A percentile compares a stretch with the other conserved stretches of the same genome.
phyloP scores from a whole-genome alignment of 495 filamentous ascomycete genomes.

The Aspergillus indologenus region DNA sequence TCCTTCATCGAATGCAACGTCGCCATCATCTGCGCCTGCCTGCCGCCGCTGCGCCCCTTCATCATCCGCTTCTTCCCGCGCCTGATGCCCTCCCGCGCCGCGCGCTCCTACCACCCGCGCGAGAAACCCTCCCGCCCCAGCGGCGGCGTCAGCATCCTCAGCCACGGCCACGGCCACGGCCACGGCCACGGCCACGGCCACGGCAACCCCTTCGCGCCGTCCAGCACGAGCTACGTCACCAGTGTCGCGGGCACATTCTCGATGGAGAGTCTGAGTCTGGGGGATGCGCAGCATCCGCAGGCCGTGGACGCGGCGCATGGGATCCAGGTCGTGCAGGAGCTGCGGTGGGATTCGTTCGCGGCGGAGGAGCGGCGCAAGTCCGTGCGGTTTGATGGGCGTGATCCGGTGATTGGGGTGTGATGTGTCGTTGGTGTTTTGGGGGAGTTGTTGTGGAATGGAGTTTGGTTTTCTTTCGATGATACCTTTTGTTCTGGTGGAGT shows the following conservation, averaged over 20 bases:
- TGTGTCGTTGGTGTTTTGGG: not conserved
- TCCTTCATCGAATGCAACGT: slow-evolving; percentile 78
- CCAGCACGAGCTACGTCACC: slow-evolving; percentile 29
- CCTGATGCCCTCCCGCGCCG: slow-evolving; percentile 19
- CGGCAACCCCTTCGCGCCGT: slow-evolving; percentile 2
- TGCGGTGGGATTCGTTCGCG: slow-evolving; percentile 20
- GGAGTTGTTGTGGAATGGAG: too few species aligned
- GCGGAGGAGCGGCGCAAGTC: slow-evolving; percentile 1
- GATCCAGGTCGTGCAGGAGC: slow-evolving; percentile 34
- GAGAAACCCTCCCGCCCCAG: slow-evolving; percentile 13
- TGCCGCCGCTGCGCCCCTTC: slow-evolving; percentile 78
- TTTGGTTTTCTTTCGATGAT: too few species aligned
- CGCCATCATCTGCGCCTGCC: slow-evolving; percentile 79
- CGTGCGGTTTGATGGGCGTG: not conserved
- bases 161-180: too few species aligned
- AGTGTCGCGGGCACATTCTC: slow-evolving; percentile 23
- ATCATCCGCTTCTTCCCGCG: slow-evolving; percentile 66
- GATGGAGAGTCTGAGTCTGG: not conserved
- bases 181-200: slow-evolving; percentile 8
- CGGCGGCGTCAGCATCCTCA: slow-evolving; percentile 6
- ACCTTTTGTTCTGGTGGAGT: too few species aligned
- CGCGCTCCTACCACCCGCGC: slow-evolving; percentile 17
- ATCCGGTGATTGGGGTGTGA: not conserved
- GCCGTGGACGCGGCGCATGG: slow-evolving; percentile 14
- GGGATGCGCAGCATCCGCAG: slow-evolving; percentile 1